These are phyloP conservation scores for Phytophthora melonis DNA, from an alignment of 352 stramenopile species.

Conservation along the genomic window DNA sequence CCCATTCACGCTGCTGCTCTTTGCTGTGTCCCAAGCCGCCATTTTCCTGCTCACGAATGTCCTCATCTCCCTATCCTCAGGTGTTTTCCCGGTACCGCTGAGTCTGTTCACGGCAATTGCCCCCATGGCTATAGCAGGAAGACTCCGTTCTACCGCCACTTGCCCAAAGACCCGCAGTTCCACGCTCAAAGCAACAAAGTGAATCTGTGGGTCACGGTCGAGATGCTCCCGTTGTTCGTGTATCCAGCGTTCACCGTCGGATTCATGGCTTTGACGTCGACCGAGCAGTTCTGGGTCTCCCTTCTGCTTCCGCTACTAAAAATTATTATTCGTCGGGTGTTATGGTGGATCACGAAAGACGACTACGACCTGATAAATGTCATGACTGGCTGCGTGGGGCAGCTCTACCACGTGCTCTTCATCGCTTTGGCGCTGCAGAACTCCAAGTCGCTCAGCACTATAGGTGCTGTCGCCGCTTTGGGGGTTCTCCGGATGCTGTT, in stretches of 20 bases:
- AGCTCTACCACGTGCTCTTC: conserved; percentile 54
- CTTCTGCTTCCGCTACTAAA: conserved; percentile 37
- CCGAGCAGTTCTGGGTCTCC: conserved; percentile 37
- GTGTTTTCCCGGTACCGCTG: conserved; percentile 48
- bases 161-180: conserved; percentile 15
- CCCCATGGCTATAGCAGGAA: conserved; percentile 10
- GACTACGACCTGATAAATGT: conserved; percentile 36
- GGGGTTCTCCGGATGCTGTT: conserved; percentile 9
- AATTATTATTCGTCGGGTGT: conserved; percentile 21
- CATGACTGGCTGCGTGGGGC: conserved; percentile 22
- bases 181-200: conserved; percentile 21
- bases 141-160: conserved; percentile 12
- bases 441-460: conserved; percentile 37
- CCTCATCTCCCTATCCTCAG: conserved; percentile 11
- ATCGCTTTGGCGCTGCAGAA: conserved; percentile 41
- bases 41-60: conserved; percentile 30
- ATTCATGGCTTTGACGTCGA: conserved; percentile 32
- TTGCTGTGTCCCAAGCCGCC: conserved; percentile 21
- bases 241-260: conserved; percentile 39
- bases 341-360: conserved; percentile 27
- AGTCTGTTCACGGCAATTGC: conserved; percentile 26
- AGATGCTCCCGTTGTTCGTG: conserved; percentile 31
- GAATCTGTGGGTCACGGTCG: conserved; percentile 12
- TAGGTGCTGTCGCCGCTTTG: conserved; percentile 31
- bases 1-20: conserved; percentile 1